phyloP scores from a whole-genome alignment of 2,329 filamentous ascomycete species.

The Clarireedia monteithiana region DNA sequence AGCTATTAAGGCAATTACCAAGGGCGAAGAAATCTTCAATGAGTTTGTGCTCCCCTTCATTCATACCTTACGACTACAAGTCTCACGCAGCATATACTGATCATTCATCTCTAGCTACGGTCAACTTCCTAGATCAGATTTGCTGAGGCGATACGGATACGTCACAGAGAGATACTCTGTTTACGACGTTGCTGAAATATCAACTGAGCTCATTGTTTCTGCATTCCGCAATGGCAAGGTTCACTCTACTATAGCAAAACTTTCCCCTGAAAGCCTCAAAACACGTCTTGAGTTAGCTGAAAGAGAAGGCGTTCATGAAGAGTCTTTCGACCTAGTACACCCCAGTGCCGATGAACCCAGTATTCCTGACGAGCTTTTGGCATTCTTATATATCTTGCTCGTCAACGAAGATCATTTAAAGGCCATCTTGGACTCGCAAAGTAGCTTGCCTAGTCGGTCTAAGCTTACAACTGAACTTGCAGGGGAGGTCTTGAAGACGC shows the following conservation, averaged over 20 bases:
- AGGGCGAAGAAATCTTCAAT: conserved; percentile 58
- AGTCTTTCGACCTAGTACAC: conserved; percentile 48
- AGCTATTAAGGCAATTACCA: conserved; percentile 46
- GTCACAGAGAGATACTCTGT: conserved; percentile 54
- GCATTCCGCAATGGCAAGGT: conserved; percentile 12
- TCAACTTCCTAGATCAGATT: conserved; percentile 56
- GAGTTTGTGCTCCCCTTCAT: conserved; percentile 31
- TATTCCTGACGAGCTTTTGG: conserved; percentile 30
- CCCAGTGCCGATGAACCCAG: conserved; percentile 20
- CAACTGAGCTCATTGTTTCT: conserved; percentile 39
- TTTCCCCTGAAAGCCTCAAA: conserved; percentile 22
- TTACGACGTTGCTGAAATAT: conserved; percentile 60
- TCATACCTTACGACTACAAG: background rate
- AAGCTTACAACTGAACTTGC: conserved; percentile 35
- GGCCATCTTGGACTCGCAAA: conserved; percentile 30
- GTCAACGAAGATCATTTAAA: conserved; percentile 33
- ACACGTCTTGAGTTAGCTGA: conserved; percentile 36
- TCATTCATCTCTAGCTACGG: conserved; percentile 40
- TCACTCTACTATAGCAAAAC: conserved; percentile 16
- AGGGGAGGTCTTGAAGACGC: conserved; percentile 31
- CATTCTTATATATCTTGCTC: conserved; percentile 37
- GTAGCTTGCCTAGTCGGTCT: conserved; percentile 29
- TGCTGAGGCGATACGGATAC: conserved; percentile 62
- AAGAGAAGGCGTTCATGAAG: conserved; percentile 50
- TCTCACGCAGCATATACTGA: background rate